Evolutionary conservation across 2,329 filamentous ascomycete species (phyloP).

Genomic region (Beauveria brongniartii): DNA sequence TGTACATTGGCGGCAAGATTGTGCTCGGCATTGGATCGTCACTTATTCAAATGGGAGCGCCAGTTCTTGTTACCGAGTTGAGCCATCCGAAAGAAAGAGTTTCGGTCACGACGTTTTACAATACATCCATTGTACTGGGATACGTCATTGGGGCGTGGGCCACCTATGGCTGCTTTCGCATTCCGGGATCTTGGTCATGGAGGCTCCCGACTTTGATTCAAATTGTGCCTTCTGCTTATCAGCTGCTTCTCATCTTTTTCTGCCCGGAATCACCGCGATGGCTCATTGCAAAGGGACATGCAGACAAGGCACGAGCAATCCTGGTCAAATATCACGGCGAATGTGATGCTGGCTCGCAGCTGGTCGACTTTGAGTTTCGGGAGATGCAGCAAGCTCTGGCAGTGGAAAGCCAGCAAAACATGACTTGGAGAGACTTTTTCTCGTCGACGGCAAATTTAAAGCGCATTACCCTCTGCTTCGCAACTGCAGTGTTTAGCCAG

Average conservation of each 20-base stretch:
- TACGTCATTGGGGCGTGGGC: conserved; percentile 31
- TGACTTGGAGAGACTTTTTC: conserved; percentile 35
- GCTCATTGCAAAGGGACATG: conserved; percentile 42
- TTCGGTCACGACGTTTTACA: conserved; percentile 30
- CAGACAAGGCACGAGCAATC: conserved; percentile 41
- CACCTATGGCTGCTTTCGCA: conserved; percentile 25
- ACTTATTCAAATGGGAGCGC: conserved; percentile 33
- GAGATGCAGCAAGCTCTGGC: conserved; percentile 40
- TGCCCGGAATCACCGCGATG: conserved; percentile 54
- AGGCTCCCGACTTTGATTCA: conserved; percentile 46
- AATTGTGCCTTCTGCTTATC: conserved; percentile 32
- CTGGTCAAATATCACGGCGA: conserved; percentile 46
- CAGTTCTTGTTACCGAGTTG: conserved; percentile 35
- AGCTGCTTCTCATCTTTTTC: conserved; percentile 38
- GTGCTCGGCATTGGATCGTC: conserved; percentile 29
- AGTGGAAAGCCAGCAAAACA: conserved; percentile 35
- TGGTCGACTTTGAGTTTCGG: conserved; percentile 39
- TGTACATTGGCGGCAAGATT: conserved; percentile 31
- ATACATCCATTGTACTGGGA: conserved; percentile 32
- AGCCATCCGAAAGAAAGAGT: conserved; percentile 33
- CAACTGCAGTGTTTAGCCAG: conserved; percentile 32
- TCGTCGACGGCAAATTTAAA: conserved; percentile 30
- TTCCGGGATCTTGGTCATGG: conserved; percentile 36
- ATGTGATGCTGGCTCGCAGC: conserved; percentile 31
- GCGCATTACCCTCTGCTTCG: conserved; percentile 31